A percentile compares a stretch with the other conserved stretches of the same genome.
phyloP scores from a whole-genome alignment of 73 alveolate species.

The Tetrahymena thermophila region DNA sequence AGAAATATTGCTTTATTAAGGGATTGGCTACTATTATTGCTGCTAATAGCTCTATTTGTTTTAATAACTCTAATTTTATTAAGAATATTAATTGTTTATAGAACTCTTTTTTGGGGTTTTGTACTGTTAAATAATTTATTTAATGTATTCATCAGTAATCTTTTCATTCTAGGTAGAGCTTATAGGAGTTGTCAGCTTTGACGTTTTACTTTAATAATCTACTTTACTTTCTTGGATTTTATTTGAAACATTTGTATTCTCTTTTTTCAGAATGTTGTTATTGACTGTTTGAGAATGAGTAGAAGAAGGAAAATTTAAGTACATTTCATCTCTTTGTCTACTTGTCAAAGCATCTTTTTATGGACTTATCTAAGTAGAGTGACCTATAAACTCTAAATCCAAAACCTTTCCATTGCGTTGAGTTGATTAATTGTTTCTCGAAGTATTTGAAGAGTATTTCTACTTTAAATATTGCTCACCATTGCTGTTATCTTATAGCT shows the following conservation, averaged over 20 bases:
- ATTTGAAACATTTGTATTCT: not conserved
- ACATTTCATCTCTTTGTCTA: not conserved
- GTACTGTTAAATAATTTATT: not conserved
- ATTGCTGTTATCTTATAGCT: not conserved
- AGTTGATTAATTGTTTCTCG: not conserved
- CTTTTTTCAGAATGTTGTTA: not conserved
- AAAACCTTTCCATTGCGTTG: not conserved
- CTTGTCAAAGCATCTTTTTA: not conserved
- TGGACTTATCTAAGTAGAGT: not conserved
- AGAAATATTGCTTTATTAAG: not conserved
- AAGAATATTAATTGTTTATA: not conserved
- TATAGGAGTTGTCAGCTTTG: not conserved
- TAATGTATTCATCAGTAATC: not conserved
- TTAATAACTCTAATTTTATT: not conserved
- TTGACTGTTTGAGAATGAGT: not conserved
- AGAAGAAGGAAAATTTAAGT: not conserved
- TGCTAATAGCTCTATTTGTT: not conserved
- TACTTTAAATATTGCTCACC: not conserved
- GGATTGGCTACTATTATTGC: not conserved
- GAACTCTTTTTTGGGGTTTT: not conserved
- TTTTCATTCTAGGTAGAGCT: not conserved
- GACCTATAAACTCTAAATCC: not conserved
- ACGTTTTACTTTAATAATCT: not conserved
- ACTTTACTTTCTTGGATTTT: not conserved
- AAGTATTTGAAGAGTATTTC: not conserved